Evolutionary conservation across 2,329 filamentous ascomycete genomes (phyloP).

Genomic region (Beauveria varroae): DNA sequence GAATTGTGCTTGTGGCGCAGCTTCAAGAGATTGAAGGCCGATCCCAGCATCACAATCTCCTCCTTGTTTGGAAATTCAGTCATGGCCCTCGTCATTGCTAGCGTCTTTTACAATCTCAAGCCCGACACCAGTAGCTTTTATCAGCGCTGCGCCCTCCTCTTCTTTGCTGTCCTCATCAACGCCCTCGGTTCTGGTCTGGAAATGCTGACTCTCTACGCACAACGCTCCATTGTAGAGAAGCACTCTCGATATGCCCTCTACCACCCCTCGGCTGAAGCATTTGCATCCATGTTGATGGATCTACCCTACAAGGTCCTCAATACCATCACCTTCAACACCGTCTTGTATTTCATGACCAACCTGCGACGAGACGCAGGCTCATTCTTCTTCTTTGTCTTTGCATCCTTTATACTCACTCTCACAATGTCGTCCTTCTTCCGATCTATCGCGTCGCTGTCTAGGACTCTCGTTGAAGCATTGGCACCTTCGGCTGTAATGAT

Average conservation of each 20-base stretch:
- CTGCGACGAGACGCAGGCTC: slow-evolving; percentile 27
- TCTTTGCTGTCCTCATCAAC: slow-evolving; percentile 27
- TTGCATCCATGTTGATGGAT: slow-evolving; percentile 21
- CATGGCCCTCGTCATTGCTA: slow-evolving; percentile 50
- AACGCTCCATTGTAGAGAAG: slow-evolving; percentile 21
- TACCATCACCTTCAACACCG: slow-evolving; percentile 30
- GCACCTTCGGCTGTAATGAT: too few relatives aligned
- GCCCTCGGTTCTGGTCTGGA: slow-evolving; percentile 19
- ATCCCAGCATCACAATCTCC: slow-evolving; percentile 35
- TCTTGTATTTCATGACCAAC: slow-evolving; percentile 41
- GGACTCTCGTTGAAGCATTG: too few relatives aligned
- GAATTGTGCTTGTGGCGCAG: background rate
- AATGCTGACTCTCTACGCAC: slow-evolving; percentile 14
- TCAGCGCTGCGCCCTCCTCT: slow-evolving; percentile 20
- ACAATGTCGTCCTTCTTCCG: too few relatives aligned
- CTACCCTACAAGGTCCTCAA: slow-evolving; percentile 31
- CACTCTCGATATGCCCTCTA: slow-evolving; percentile 24
- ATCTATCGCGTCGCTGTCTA: too few relatives aligned
- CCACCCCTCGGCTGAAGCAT: slow-evolving; percentile 20
- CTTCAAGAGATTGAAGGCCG: slow-evolving; percentile 43
- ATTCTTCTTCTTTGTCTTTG: too few relatives aligned
- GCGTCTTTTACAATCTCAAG: slow-evolving; percentile 56
- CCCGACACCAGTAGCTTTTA: slow-evolving; percentile 51
- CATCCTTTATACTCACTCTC: too few relatives aligned
- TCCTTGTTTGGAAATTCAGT: slow-evolving; percentile 32